Base-by-base conservation (phyloP, 164 flowering plant genomes). In the Warburgia ugandensis region DNA sequence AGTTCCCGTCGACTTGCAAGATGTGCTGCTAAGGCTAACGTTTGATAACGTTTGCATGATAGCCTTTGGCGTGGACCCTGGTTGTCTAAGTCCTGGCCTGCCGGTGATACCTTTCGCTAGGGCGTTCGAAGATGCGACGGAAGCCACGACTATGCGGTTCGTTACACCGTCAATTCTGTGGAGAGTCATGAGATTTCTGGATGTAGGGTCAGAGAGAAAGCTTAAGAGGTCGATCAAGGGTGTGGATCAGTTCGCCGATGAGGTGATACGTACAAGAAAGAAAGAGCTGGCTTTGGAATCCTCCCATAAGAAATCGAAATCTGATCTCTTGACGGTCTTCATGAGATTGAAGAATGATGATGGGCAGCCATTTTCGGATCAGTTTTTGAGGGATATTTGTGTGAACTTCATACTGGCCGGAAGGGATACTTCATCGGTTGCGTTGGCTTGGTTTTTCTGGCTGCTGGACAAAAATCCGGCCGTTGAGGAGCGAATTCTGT, bases 11-110 rank as follows among this genome's bases (percentile, higher is more conserved):
- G 90, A 88, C 56, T 56, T 92, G 3, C 98, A 91, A 43, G 95
- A 92, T 50, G 58, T 88, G 16, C 76, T 92, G 0, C 46, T 88
- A 14, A 55, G 97, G 51, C 53, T 92, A 5, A 88, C 99, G 0
- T 92, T 92, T 48, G 99, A 92, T 48, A 92, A 92, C 48, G 84
- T 92, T 1, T 92, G 99, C 69, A 88, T 88, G 89, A 76, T 92
- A 2, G 97, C 99, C 0, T 86, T 92, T 23, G 97, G 95, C 2
- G 91, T 75, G 3, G 97, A 92, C 55, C 99, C 95, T 0, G 97
- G 97, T 3, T 86, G 97, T 55, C 61, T 92, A 0, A 30, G 66
- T 3, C 77, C 64, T 0, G 84, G 79, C 1, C 58, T 81, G 39
- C 99, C 96, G 1, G 68, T 62, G 16, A 82, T 92, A 1, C 94